Evolutionary conservation across 192 early-diverging fungal genomes (phyloP).

Genomic region (Rhizophagus prolifer): DNA sequence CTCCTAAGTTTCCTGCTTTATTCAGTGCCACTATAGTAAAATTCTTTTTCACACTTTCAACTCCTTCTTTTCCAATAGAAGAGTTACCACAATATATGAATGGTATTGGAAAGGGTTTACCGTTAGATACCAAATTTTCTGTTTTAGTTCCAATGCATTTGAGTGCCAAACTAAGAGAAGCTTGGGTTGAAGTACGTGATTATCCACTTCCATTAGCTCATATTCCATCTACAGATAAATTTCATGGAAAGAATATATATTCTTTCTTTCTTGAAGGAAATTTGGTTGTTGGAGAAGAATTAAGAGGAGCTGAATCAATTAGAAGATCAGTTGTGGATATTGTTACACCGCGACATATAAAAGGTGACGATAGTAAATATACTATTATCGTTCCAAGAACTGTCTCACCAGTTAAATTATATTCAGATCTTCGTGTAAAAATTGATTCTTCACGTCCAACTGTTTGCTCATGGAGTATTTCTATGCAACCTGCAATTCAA

Average conservation of each 20-base stretch:
- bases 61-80: slow-evolving; percentile 36
- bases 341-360: neutral
- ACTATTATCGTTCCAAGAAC: slow-evolving; percentile 33
- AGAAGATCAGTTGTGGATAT: slow-evolving; percentile 27
- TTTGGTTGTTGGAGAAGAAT: slow-evolving; percentile 46
- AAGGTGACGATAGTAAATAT: slow-evolving; percentile 19
- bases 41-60: slow-evolving; percentile 22
- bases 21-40: slow-evolving; percentile 32
- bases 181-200: slow-evolving; percentile 42
- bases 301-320: slow-evolving; percentile 32
- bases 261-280: slow-evolving; percentile 40
- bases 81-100: slow-evolving; percentile 41
- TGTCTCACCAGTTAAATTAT: slow-evolving; percentile 42
- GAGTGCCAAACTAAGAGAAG: slow-evolving; percentile 34
- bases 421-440: slow-evolving; percentile 41
- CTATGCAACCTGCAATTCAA: slow-evolving; percentile 44
- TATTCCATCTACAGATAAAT: slow-evolving; percentile 30
- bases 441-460: slow-evolving; percentile 31
- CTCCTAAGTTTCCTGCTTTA: slow-evolving; percentile 34
- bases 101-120: slow-evolving; percentile 40
- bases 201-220: slow-evolving; percentile 44
- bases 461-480: slow-evolving; percentile 34
- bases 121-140: slow-evolving; percentile 39
- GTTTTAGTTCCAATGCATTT: slow-evolving; percentile 44
- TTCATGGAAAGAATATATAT: neutral